A percentile compares a stretch with the other conserved stretches of the same genome.
Conservation (phyloP, 192 early-diverging fungal species). For the Coemansia sp. region DNA sequence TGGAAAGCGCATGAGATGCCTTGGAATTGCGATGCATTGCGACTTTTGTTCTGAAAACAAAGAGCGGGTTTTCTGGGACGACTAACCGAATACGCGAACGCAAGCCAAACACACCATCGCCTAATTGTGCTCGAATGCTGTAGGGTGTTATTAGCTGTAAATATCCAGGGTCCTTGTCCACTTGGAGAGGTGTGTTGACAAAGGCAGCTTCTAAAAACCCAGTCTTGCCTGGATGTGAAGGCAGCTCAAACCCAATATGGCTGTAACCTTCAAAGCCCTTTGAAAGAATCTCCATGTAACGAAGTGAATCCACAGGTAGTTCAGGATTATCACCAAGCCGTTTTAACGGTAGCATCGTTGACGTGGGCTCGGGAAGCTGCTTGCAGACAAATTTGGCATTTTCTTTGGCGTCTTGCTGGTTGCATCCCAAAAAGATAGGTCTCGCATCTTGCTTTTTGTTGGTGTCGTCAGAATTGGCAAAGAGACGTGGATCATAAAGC, state of each 20-base stretch:
- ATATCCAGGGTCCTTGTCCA: constrained; percentile 18
- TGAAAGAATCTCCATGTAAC: constrained; percentile 27
- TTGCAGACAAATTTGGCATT: constrained; percentile 11
- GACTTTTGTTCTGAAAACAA: constrained; percentile 40
- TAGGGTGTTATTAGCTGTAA: constrained; percentile 14
- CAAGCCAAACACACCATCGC: constrained; percentile 1
- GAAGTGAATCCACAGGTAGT: constrained; percentile 17
- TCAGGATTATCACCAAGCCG: constrained; percentile 11
- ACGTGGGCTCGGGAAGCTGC: constrained; percentile 13
- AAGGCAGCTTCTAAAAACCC: constrained; percentile 40
- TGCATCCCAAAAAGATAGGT: constrained; percentile 33
- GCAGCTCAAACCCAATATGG: constrained; percentile 36
- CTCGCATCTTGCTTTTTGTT: background rate
- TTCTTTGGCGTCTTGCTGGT: background rate
- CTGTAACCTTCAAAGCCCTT: constrained; percentile 9
- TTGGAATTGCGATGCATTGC: constrained; percentile 8
- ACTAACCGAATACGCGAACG: constrained; percentile 45
- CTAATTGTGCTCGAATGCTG: constrained; percentile 4
- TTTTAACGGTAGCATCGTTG: constrained; percentile 34
- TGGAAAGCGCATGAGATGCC: background rate
- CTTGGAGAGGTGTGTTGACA: background rate
- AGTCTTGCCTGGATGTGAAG: background rate
- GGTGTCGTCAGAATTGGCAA: constrained; percentile 1
- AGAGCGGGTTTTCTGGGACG: constrained; percentile 49
- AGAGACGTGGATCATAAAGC: constrained; percentile 29